Evolutionary conservation across 2,329 filamentous ascomycete genomes (phyloP), one percentile per base, ranked within the genome.

Genomic region (Apiospora marii): DNA sequence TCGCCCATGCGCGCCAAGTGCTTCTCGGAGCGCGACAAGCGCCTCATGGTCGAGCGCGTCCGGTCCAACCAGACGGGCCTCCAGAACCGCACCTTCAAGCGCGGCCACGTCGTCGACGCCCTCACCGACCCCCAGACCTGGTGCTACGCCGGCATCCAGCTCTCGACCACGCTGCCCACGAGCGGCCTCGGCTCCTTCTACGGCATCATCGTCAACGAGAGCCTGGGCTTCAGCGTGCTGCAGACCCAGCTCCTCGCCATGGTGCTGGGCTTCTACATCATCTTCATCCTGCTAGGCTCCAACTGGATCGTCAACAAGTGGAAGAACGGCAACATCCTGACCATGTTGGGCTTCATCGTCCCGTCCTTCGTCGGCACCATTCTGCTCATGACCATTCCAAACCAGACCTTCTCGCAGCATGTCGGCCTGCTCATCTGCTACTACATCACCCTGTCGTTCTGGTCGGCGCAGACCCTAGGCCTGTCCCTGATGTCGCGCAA

Each of bases 361-460:
- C 92, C 92, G 85, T 93, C 91, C 0, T 92, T 93, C 77, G 79
- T 92, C 67, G 92, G 92, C 70, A 94, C 92, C 1, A 91, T 93
- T 70, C 87, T 93, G 51, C 87, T 94, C 71, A 92, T 94, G 88
- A 92, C 90, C 0, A 87, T 94, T 10, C 81, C 87, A 30, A 91
- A 92, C 75, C 84, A 86, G 8, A 88, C 84, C 61, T 85, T 85
- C 48, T 81, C 87, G 12, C 90, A 89, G 49, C 88, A 92, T 81
- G 86, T 91, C 41, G 92, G 92, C 7, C 86, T 95, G 0, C 83
- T 94, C 19, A 89, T 94, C 77, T 89, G 87, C 78, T 95, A 94
- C 85, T 95, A 94, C 83, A 92, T 94, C 74, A 92, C 90, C 0
- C 86, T 94, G 24, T 93, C 91, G 6, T 95, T 95, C 87, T 94